phyloP scores from a whole-genome alignment of 257 asterid species.

The Nyctanthes arbortristis region DNA sequence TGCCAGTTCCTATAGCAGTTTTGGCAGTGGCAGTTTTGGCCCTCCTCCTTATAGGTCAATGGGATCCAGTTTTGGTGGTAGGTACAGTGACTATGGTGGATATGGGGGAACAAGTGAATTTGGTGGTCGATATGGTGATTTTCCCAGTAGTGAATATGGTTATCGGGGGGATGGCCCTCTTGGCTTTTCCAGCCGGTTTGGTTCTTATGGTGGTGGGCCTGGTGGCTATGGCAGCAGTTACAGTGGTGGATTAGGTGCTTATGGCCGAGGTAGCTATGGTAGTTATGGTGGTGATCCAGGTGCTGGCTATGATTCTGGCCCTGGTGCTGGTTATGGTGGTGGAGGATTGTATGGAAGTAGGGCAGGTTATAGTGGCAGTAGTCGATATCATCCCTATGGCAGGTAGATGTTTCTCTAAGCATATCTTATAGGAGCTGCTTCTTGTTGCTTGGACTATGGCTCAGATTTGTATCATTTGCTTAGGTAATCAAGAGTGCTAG shows the following conservation, averaged over 20 bases:
- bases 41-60: slow-evolving; percentile 91
- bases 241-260: slow-evolving; percentile 74
- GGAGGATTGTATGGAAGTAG: slow-evolving; percentile 87
- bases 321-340: slow-evolving; percentile 56
- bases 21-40: slow-evolving; percentile 78
- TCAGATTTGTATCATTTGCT: slow-evolving; percentile 49
- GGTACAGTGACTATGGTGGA: slow-evolving; percentile 83
- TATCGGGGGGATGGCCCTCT: slow-evolving; percentile 78
- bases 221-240: slow-evolving; percentile 68
- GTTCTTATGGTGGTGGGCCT: slow-evolving; percentile 84
- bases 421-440: slow-evolving; percentile 57
- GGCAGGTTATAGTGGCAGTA: slow-evolving; percentile 89
- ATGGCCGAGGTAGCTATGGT: slow-evolving; percentile 75
- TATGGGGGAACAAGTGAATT: slow-evolving; percentile 65
- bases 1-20: slow-evolving; percentile 63
- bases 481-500: slow-evolving; percentile 59
- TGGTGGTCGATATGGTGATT: slow-evolving; percentile 87
- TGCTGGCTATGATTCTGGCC: slow-evolving; percentile 72
- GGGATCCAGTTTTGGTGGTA: slow-evolving; percentile 77
- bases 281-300: slow-evolving; percentile 37
- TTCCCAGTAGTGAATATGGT: slow-evolving; percentile 69
- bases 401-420: slow-evolving; percentile 73
- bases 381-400: slow-evolving; percentile 92
- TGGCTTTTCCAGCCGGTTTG: slow-evolving; percentile 74
- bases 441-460: slow-evolving; percentile 53